Evolutionary conservation across 495 filamentous ascomycete species (phyloP).

Genomic region (Penicillium desertorum): DNA sequence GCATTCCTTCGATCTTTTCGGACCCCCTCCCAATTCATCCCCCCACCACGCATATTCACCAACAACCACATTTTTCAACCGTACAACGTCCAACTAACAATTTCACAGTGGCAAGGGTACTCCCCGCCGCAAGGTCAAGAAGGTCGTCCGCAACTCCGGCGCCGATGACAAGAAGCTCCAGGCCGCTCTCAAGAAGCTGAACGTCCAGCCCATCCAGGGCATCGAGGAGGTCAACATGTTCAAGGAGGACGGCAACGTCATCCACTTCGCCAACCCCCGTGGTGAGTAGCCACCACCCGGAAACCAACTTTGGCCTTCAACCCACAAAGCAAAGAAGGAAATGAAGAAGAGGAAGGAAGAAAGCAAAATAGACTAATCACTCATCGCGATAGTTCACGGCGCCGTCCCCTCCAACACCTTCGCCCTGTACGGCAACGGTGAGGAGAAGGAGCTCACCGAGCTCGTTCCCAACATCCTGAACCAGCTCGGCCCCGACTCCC

Average conservation of each 20-base stretch:
- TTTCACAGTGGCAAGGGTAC: slow-evolving; percentile 88
- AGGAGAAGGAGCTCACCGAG: slow-evolving; percentile 99
- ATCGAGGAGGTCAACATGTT: slow-evolving; percentile 99
- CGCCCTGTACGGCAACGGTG: slow-evolving; percentile 97
- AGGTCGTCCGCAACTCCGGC: slow-evolving; percentile 83
- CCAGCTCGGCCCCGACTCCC: slow-evolving; percentile 96
- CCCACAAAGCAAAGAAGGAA: not conserved
- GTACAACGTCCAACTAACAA: slow-evolving; percentile 12
- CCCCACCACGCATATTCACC: slow-evolving; percentile 7
- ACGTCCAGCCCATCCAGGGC: slow-evolving; percentile 94
- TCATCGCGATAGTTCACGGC: slow-evolving; percentile 71
- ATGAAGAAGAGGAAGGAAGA: not conserved
- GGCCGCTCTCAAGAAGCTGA: slow-evolving; percentile 89
- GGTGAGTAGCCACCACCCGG: slow-evolving; percentile 54
- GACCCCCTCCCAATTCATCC: not conserved
- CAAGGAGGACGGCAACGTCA: slow-evolving; percentile 99
- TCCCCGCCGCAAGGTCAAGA: slow-evolving; percentile 96
- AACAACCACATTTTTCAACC: not conserved
- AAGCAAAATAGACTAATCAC: not conserved
- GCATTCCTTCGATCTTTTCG: slow-evolving; percentile 6
- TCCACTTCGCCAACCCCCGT: slow-evolving; percentile 96
- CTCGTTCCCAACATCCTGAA: slow-evolving; percentile 99
- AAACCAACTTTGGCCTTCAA: not conserved
- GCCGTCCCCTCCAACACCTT: slow-evolving; percentile 97
- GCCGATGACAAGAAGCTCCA: slow-evolving; percentile 99